Evolutionary conservation across 1,284 basidiomycete genomes (phyloP), one percentile per base, ranked within the genome.

Genomic region (Puccinia polysora): DNA sequence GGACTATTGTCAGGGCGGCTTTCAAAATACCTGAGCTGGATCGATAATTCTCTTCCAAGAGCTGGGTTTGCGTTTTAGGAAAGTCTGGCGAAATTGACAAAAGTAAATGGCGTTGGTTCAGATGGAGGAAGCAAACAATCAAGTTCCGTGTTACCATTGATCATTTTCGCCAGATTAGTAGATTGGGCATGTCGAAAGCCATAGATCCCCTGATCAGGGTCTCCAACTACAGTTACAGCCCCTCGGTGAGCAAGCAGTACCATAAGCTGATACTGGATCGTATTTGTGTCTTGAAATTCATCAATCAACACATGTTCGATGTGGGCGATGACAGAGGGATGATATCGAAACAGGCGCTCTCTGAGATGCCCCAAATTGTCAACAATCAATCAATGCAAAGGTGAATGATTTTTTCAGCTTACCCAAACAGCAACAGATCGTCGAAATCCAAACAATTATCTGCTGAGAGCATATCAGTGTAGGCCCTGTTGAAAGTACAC

Each of bases 141-240:
- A n/a, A n/a, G n/a, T n/a, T n/a, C n/a, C n/a, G 52, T 59, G 76
- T 20, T 65, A 87, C 89, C 87, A 78, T 83, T 81, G 53, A 82
- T 81, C 90, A 92, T 92, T 74, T 84, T 86, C n/a, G 82, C 82
- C n/a, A 92, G 80, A 78, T 92, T 92, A 74, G 84, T 85, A 2
- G 89, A 82, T 76, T 92, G 89, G 0, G 91, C 91, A 12, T 89
- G 88, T 6, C 91, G 85, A 91, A 91, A 95, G 14, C 90, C 90
- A 76, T 92, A 92, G 72, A 92, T 94, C 4, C 89, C 91, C 78
- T 95, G 91, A 80, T 96, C 91, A 0, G 92, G 91, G 80, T 96
- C 92, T 0, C 92, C 92, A 2, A 96, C 91, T 45, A 94, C 85
- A 4, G 88, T 92, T 32, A 93, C 83, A 74, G 87, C 85, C 43